Base-by-base conservation (phyloP, 805 yeast genomes). In the Tetrapisispora taiwanensis region DNA sequence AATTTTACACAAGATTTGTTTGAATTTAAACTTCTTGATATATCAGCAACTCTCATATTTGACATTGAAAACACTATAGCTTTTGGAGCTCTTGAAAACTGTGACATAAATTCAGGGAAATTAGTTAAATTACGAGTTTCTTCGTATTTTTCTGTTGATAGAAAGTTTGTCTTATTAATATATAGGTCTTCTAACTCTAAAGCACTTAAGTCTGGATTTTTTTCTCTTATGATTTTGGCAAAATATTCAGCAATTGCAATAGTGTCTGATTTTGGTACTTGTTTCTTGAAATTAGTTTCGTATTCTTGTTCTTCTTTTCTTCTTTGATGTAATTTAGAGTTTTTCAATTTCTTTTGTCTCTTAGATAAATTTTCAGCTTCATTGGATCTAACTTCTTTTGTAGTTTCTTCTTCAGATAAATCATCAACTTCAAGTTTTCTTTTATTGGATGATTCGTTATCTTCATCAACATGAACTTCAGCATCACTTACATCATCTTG, bases 31-130 rank as follows among this genome's bases (percentile, higher is more conserved):
- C 84, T 78, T 51, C 95, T 74, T 56, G 75, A 81, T 2, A 87
- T 72, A 54, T 89, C 96, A 55, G 96, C 90, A 1, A 87, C 92
- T 52, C 97, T 73, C 20, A 87, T 68, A 10, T 95, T 92, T 0
- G 95, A 85, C 70, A 83, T 74, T 0, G 89, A 81, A 62, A 50
- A 78, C 59, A 63, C 73, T 67, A 68, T 53, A 1, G 71, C 64
- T n/a, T 63, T 54, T 19, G 65, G 65, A 26, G 73, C 65, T 51
- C 60, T 70, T 55, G 81, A 75, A 47, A 70, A 75, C 32, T 65
- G 61, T 32, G 68, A 67, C 28, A 86, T 63, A 56, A 78, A 88
- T 19, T 65, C 66, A 2, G 74, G 62, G 44, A 84, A 67, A 50
- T 79, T 76, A 2, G 71, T 78, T 47, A 84, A 61, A 31, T 58